Evolutionary conservation across 768 basidiomycete genomes (phyloP), one percentile per base, ranked within the genome.

Genomic region (Lyophyllum atratum): DNA sequence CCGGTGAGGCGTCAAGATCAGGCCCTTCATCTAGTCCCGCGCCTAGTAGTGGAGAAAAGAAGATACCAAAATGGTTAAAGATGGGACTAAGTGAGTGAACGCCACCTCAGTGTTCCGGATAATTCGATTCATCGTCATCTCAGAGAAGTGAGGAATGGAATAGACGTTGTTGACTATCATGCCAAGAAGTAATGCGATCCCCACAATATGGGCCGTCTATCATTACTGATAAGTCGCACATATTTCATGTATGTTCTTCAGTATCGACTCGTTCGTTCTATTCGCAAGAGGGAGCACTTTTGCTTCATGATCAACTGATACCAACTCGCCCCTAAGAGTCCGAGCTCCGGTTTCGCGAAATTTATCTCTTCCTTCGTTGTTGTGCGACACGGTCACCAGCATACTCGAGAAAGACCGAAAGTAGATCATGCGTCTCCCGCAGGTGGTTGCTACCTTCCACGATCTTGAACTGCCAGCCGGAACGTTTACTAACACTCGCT

Each of bases 61-160:
- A 90, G 73, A 72, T 87, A 56, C 88, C 91, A 12, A 91, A 91
- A 66, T 93, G 90, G 92, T 64, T 93, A 25, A 92, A 90, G 69
- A 65, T 87, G 45, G 85, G 84, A 31, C 60, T 74, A 48, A 86
- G 87, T 87, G 61, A 66, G 85, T 69, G 29, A 19, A 11, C 22
- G 34, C 15, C 22, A 21, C n/a, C n/a, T 21, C 9, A 3, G 14
- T 12, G 39, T 51, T 59, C n/a, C 17, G 43, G 34, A 28, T 43
- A 22, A n/a, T 24, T 45, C 22, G 29, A n/a, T 22, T 12, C 7
- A 44, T 28, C 17, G 10, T 52, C 28, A 21, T 47, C 9, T 11
- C 45, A 65, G 64, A 65, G 57, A 65, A 64, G 29, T 61, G 55
- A 49, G 10, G 9, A 43, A 12, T n/a, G 29, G 5, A 19, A 33